phyloP scores from a whole-genome alignment of 116 monocot genomes.

The Iris pallida region DNA sequence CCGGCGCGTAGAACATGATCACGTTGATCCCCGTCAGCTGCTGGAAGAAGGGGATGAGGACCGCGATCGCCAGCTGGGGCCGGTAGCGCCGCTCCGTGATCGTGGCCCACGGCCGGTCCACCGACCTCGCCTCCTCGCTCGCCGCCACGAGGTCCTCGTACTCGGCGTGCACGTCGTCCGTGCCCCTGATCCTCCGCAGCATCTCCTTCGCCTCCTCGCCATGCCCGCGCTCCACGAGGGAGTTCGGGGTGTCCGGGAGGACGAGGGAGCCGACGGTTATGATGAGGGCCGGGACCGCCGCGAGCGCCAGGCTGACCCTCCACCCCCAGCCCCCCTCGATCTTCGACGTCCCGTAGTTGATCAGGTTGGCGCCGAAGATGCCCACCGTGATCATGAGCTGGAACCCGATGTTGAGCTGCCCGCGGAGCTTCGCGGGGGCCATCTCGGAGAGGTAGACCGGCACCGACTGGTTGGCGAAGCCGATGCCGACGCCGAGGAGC shows the following conservation, averaged over 20 bases:
- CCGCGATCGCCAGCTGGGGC: conserved; percentile 9
- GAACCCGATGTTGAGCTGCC: conserved; percentile 20
- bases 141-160: conserved; percentile 10
- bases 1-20: conserved; percentile 24
- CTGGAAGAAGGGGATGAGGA: conserved; percentile 20
- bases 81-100: too few species aligned
- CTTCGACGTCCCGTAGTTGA: conserved; percentile 14
- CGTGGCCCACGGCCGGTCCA: not conserved
- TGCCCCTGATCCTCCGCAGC: conserved; percentile 11
- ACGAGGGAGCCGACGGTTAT: conserved; percentile 11
- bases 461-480: conserved; percentile 15
- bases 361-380: conserved; percentile 7
- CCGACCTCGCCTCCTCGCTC: conserved; percentile 5
- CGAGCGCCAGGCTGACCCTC: conserved; percentile 14
- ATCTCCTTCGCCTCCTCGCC: conserved; percentile 6
- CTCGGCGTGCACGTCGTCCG: conserved; percentile 10
- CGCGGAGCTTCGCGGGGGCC: conserved; percentile 14
- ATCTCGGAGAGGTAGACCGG: conserved; percentile 21
- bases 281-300: conserved; percentile 17
- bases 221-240: conserved; percentile 17
- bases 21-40: conserved; percentile 22
- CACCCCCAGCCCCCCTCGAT: conserved; percentile 12
- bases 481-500: conserved; percentile 9
- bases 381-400: conserved; percentile 18
- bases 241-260: conserved; percentile 19